Percentiles rank a stretch among this genome's conserved stretches.
phyloP scores from a whole-genome alignment of 805 yeast species.

The Danielia oregonensis region DNA sequence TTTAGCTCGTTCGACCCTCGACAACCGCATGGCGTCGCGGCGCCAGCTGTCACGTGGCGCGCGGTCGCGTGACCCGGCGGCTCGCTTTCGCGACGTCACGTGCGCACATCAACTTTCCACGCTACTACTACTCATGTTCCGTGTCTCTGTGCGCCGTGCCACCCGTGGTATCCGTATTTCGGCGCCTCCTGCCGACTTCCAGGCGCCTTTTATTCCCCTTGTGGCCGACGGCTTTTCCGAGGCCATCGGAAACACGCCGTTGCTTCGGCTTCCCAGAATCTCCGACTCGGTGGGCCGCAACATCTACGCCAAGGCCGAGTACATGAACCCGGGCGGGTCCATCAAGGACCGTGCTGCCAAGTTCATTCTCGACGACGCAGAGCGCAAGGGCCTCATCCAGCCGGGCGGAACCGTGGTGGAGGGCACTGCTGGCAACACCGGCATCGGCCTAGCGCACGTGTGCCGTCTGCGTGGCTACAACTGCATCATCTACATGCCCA shows the following conservation, averaged over 20 bases:
- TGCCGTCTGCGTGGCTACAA: slow-evolving; percentile 82
- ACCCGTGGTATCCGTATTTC: slow-evolving; percentile 10
- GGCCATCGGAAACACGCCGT: slow-evolving; percentile 93
- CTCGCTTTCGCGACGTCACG: too few relatives aligned
- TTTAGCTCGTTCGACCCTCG: too few relatives aligned
- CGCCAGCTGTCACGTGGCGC: too few relatives aligned
- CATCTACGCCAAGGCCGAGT: slow-evolving; percentile 87
- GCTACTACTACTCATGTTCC: slow-evolving; percentile 1
- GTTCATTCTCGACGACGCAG: slow-evolving; percentile 75
- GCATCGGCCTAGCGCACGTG: slow-evolving; percentile 80
- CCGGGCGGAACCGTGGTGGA: slow-evolving; percentile 88
- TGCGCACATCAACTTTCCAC: background rate
- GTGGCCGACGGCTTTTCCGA: slow-evolving; percentile 71
- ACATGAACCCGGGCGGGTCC: slow-evolving; percentile 91
- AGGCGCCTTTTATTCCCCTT: slow-evolving; percentile 57
- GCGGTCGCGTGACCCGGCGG: too few relatives aligned
- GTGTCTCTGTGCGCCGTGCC: slow-evolving; percentile 2
- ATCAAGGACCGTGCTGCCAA: slow-evolving; percentile 90
- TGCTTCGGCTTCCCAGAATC: slow-evolving; percentile 56
- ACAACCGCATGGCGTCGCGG: too few relatives aligned
- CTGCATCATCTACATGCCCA: slow-evolving; percentile 86
- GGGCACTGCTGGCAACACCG: slow-evolving; percentile 96
- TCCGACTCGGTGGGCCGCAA: slow-evolving; percentile 63
- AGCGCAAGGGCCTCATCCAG: slow-evolving; percentile 53
- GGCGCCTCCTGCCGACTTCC: slow-evolving; percentile 11